Evolutionary conservation across 108 stramenopile species (phyloP).

Genomic region (Fistulifera pelliculosa): DNA sequence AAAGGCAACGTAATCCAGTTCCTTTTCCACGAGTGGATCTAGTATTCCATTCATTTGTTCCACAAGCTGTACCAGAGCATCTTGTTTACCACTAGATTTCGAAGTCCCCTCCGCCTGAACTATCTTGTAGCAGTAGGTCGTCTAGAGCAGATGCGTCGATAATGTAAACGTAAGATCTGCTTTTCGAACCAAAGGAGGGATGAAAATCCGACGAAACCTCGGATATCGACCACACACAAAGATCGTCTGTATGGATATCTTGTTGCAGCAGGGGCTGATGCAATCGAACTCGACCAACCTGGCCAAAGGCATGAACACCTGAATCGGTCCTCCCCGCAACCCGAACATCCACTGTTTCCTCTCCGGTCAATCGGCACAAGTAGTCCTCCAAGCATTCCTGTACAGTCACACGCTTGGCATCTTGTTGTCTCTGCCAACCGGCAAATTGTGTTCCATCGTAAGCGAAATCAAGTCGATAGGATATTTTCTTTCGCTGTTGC

Average conservation of each 20-base stretch:
- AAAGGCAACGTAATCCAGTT: constrained; percentile 50
- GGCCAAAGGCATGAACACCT: constrained; percentile 61
- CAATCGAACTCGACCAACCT: constrained; percentile 64
- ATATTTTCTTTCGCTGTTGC: constrained; percentile 17
- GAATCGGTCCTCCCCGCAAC: constrained; percentile 74
- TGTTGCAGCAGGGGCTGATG: constrained; percentile 6
- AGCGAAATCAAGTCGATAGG: constrained; percentile 46
- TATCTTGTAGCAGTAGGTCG: background rate
- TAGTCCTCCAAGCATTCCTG: constrained; percentile 51
- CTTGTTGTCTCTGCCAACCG: constrained; percentile 72
- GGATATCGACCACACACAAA: constrained; percentile 4
- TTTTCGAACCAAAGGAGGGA: constrained; percentile 59
- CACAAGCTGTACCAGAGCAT: background rate
- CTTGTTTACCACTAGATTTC: too few species aligned
- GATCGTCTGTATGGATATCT: background rate
- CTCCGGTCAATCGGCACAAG: background rate
- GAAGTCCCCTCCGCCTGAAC: too few species aligned
- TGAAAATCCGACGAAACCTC: constrained; percentile 34
- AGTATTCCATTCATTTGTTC: constrained; percentile 36
- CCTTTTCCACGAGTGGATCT: constrained; percentile 27
- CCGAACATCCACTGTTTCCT: constrained; percentile 34
- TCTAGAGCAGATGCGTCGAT: constrained; percentile 28
- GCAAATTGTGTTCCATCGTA: constrained; percentile 66
- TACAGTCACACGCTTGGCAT: constrained; percentile 46
- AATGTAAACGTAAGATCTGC: constrained; percentile 62